Conservation (phyloP, 495 filamentous ascomycete genomes). For the Lepraria neglecta region DNA sequence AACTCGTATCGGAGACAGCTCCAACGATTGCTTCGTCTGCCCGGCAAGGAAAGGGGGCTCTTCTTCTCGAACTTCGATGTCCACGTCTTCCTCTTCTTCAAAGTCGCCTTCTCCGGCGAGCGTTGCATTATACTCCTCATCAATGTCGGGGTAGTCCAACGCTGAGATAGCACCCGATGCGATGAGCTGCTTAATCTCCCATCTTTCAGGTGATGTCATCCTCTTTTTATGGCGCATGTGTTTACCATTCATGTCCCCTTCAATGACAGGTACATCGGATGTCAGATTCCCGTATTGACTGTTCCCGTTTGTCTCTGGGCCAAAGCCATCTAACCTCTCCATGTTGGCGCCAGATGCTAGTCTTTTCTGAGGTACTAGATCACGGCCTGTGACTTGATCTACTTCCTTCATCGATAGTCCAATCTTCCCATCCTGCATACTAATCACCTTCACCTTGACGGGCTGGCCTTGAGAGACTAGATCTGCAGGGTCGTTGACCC, state of each 20-base stretch:
- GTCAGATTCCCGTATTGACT: slow-evolving; percentile 54
- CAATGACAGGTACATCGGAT: slow-evolving; percentile 59
- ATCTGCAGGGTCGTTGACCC: slow-evolving; percentile 89
- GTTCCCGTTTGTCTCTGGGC: slow-evolving; percentile 27
- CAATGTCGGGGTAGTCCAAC: slow-evolving; percentile 86
- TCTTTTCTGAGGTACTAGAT: slow-evolving; percentile 72
- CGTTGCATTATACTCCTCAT: slow-evolving; percentile 88
- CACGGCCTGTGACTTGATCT: slow-evolving; percentile 81
- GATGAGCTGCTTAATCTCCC: slow-evolving; percentile 96
- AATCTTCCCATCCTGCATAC: slow-evolving; percentile 54
- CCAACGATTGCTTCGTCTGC: slow-evolving; percentile 91
- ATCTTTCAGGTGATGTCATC: slow-evolving; percentile 91
- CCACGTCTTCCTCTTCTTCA: slow-evolving; percentile 93
- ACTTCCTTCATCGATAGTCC: slow-evolving; percentile 96
- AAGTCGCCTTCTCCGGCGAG: slow-evolving; percentile 79
- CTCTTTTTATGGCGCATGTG: slow-evolving; percentile 67
- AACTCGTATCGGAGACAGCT: slow-evolving; percentile 89
- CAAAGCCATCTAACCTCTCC: slow-evolving; percentile 61
- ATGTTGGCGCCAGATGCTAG: slow-evolving; percentile 90
- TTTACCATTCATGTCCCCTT: slow-evolving; percentile 50
- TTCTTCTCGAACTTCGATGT: slow-evolving; percentile 94
- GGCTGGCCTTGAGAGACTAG: slow-evolving; percentile 71
- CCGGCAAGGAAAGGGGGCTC: slow-evolving; percentile 94
- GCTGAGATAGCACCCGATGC: slow-evolving; percentile 88
- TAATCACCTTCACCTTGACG: slow-evolving; percentile 90